A percentile compares a stretch with the other conserved stretches of the same genome.
Evolutionary conservation across 352 stramenopile species (phyloP).

Genomic region (Globisporangium paddicum): DNA sequence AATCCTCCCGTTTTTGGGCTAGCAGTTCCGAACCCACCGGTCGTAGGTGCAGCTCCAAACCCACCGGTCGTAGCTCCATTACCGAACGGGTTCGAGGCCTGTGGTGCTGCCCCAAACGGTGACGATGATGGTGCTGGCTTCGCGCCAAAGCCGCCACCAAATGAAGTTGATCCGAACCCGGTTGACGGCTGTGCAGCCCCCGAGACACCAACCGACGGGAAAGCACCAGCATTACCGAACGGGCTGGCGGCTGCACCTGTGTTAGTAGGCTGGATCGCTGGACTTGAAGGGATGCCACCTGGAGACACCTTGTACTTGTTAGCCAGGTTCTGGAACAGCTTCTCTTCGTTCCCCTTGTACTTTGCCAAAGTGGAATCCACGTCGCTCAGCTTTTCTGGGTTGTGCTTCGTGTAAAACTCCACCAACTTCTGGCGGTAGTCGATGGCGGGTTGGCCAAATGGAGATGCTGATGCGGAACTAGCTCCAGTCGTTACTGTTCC

Average conservation of each 20-base stretch:
- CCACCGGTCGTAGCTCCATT: slow-evolving; percentile 1
- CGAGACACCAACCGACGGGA: slow-evolving; percentile 28
- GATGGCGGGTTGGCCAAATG: slow-evolving; percentile 38
- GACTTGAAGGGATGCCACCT: slow-evolving; percentile 23
- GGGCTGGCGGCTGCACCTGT: slow-evolving; percentile 40
- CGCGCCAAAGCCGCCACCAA: slow-evolving; percentile 34
- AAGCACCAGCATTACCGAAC: slow-evolving; percentile 57
- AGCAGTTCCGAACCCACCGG: slow-evolving; percentile 6
- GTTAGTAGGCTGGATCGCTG: slow-evolving; percentile 33
- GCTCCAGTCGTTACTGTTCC: neutral
- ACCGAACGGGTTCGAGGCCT: slow-evolving; percentile 21
- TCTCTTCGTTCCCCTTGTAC: slow-evolving; percentile 84
- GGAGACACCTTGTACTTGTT: slow-evolving; percentile 59
- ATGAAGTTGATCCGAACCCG: slow-evolving; percentile 35
- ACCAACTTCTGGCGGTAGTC: slow-evolving; percentile 68
- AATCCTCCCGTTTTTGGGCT: slow-evolving; percentile 6
- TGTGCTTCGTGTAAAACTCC: slow-evolving; percentile 91
- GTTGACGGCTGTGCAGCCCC: slow-evolving; percentile 10
- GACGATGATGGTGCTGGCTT: slow-evolving; percentile 24
- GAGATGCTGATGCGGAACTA: slow-evolving; percentile 16
- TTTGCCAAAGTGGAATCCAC: slow-evolving; percentile 87
- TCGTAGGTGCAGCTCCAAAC: slow-evolving; percentile 4
- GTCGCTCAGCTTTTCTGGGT: slow-evolving; percentile 82
- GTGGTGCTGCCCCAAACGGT: slow-evolving; percentile 36
- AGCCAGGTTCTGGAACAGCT: slow-evolving; percentile 68